Percentiles rank a stretch among this genome's conserved stretches.
phyloP scores from a whole-genome alignment of 1,284 basidiomycete species.

The Binderoboletus segoi region DNA sequence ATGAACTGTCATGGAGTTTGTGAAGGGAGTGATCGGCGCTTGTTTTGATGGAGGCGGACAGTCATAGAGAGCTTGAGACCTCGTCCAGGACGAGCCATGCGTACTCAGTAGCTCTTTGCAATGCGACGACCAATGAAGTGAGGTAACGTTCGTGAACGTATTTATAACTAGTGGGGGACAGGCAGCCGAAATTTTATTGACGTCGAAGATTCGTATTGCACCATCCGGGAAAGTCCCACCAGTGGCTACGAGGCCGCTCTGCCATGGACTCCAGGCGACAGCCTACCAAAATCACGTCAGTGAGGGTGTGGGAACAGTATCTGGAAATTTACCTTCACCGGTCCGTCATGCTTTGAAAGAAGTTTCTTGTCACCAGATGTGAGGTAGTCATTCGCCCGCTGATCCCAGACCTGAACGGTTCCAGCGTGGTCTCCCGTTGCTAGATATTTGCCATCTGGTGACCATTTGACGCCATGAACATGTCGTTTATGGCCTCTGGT shows the following conservation, averaged over 20 bases:
- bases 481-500: conserved; percentile 42
- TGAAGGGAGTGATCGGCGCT: conserved; percentile 23
- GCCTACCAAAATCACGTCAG: conserved; percentile 51
- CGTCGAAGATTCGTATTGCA: conserved; percentile 79
- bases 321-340: conserved; percentile 53
- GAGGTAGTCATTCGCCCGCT: conserved; percentile 39
- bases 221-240: conserved; percentile 79
- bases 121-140: conserved; percentile 83
- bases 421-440: conserved; percentile 47
- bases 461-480: conserved; percentile 50
- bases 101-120: conserved; percentile 89
- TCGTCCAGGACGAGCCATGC: conserved; percentile 61
- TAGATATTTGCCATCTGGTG: conserved; percentile 44
- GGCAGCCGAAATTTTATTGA: conserved; percentile 47
- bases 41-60: conserved; percentile 24
- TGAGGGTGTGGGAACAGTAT: neutral
- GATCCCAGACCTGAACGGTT: conserved; percentile 49
- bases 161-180: conserved; percentile 35
- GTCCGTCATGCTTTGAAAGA: conserved; percentile 55
- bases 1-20: conserved; percentile 58
- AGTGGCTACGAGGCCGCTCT: conserved; percentile 79
- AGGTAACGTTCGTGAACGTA: conserved; percentile 73
- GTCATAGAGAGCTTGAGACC: conserved; percentile 21
- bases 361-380: conserved; percentile 36
- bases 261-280: conserved; percentile 92